Base-by-base conservation (phyloP, 371 early-diverging fungal species). In the Actinomortierella ambigua region DNA sequence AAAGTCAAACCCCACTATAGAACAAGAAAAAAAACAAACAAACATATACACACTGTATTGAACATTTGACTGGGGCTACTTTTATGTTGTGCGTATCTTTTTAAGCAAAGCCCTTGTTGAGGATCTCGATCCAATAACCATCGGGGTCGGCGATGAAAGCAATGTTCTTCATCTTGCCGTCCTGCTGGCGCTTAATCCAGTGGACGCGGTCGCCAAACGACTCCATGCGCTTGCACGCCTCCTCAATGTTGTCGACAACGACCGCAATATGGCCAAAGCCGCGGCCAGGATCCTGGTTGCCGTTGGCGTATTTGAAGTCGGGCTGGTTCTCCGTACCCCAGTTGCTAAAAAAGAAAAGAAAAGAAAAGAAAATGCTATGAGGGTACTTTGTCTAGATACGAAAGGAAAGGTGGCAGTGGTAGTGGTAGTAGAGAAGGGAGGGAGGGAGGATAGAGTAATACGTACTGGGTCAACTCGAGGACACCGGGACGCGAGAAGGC, bases 81-180 rank as follows among this genome's bases (percentile, higher is more conserved):
- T 34, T 6, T 11, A 34, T 34, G 34, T 34, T 34, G 34, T 34
- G n/a, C n/a, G n/a, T n/a, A n/a, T n/a, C 7, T 9, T 46, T 28
- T 50, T 50, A 50, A 27, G 51, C 51, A 28, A 50, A 28, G 28
- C 51, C 51, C 51, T 50, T 50, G 52, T 63, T 65, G 43, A 66
- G 61, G 42, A 83, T 34, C 76, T 92, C 93, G 56, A 92, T 78
- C 87, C 93, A 92, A 75, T 95, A 95, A 63, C 88, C 90, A 78
- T 95, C 95, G 49, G 95, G 95, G 63, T 95, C 95, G 53, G 86
- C 75, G 49, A 91, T 84, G 65, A 95, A 95, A 22, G 94, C 94
- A 81, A 95, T 93, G 73, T 87, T 78, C 70, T 88, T 88, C 94
- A 93, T 93, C 23, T 71, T 81, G 29, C 93, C 95, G 46, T 93